phyloP scores from a whole-genome alignment of 345 rosid genomes.

The Eutrema yunnanense region DNA sequence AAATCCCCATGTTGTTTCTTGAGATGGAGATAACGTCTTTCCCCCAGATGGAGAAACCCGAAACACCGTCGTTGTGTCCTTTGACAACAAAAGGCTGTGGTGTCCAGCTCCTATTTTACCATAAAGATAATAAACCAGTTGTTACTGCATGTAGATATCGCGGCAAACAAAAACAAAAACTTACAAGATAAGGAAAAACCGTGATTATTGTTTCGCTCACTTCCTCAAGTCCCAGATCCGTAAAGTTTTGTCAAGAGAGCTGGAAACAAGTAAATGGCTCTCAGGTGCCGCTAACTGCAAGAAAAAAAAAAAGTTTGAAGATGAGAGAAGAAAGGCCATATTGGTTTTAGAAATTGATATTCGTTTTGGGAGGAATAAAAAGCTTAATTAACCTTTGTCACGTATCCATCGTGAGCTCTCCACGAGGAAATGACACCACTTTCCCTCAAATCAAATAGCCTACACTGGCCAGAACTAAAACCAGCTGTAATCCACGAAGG shows the following conservation, averaged over 20 bases:
- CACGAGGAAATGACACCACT: constrained; percentile 65
- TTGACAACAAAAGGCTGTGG: constrained; percentile 46
- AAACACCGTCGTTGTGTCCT: constrained; percentile 75
- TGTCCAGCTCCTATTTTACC: constrained; percentile 50
- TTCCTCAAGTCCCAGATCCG: constrained; percentile 86
- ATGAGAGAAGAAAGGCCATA: neutral
- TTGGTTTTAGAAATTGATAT: neutral
- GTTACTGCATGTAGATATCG: neutral
- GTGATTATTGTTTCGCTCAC: constrained; percentile 28
- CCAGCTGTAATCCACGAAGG: constrained; percentile 85
- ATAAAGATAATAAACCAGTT: neutral
- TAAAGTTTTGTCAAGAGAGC: constrained; percentile 78
- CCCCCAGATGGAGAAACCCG: constrained; percentile 82
- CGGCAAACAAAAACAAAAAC: neutral
- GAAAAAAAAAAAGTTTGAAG: neutral
- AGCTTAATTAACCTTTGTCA: constrained; percentile 55
- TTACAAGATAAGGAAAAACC: neutral
- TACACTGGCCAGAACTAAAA: constrained; percentile 81
- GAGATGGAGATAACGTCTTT: constrained; percentile 83
- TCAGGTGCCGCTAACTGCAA: constrained; percentile 77
- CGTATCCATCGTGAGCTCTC: constrained; percentile 89
- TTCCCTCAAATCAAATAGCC: constrained; percentile 70
- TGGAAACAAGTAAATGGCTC: constrained; percentile 81
- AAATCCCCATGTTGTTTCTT: constrained; percentile 76
- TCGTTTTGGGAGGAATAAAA: neutral